Conservation (phyloP, 805 yeast genomes). For the Saturnispora bothae region DNA sequence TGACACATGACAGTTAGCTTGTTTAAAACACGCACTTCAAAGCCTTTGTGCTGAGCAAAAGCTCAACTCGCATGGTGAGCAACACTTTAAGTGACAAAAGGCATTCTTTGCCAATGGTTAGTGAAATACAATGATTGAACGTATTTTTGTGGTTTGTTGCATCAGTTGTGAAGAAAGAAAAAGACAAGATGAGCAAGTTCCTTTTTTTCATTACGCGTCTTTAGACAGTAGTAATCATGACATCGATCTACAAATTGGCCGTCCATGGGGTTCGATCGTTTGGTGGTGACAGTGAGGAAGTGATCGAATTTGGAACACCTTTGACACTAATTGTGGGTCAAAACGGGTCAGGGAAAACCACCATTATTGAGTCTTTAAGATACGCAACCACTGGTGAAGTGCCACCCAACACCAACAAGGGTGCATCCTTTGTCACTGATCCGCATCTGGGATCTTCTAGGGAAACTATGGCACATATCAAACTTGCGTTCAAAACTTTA, state of each 20-base stretch:
- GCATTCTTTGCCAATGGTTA: too few species aligned
- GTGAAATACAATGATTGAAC: too few species aligned
- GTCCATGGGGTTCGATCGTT: conserved; percentile 89
- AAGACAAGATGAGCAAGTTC: neutral
- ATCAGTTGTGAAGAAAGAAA: too few species aligned
- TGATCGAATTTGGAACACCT: conserved; percentile 83
- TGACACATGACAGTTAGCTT: too few species aligned
- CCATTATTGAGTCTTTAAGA: conserved; percentile 86
- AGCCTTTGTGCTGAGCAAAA: too few species aligned
- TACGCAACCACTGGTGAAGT: conserved; percentile 92
- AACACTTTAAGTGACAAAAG: too few species aligned
- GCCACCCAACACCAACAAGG: conserved; percentile 94
- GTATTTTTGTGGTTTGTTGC: neutral
- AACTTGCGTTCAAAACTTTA: conserved; percentile 69
- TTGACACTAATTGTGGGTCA: conserved; percentile 90
- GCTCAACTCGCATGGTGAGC: too few species aligned
- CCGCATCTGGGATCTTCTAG: conserved; percentile 70
- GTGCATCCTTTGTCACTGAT: conserved; percentile 84
- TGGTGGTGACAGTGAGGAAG: conserved; percentile 73
- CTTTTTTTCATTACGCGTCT: neutral
- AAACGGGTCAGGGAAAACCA: conserved; percentile 95
- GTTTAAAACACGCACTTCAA: too few species aligned
- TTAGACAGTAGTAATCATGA: too few species aligned
- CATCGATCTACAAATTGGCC: conserved; percentile 46
- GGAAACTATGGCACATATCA: conserved; percentile 82